Conservation (phyloP, 2,329 filamentous ascomycete genomes). For the Stenocarpella maydis region DNA sequence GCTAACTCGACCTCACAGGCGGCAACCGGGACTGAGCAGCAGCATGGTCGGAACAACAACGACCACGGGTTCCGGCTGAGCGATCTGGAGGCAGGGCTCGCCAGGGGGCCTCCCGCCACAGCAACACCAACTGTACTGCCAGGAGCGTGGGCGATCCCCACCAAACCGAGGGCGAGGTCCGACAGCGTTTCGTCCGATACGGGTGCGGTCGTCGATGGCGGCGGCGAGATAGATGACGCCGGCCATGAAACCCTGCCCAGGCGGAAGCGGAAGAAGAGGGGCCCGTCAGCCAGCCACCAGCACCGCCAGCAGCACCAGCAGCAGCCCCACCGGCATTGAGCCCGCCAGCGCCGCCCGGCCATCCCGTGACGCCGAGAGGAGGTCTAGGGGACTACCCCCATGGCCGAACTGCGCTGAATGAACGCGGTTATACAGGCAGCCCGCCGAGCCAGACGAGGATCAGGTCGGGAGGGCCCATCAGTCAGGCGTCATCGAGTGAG, state of each 20-base stretch:
- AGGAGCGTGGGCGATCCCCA: background rate
- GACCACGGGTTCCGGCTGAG: background rate
- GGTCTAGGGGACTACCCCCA: background rate
- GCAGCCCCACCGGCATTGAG: background rate
- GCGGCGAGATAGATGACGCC: background rate
- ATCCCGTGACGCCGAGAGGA: background rate
- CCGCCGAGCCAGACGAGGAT: background rate
- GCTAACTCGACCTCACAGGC: background rate
- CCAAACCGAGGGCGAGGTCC: constrained; percentile 13
- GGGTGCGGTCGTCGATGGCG: background rate
- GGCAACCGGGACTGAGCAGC: constrained; percentile 17
- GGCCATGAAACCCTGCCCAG: background rate
- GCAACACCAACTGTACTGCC: background rate
- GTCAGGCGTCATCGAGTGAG: background rate
- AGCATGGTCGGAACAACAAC: background rate
- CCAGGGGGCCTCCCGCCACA: background rate
- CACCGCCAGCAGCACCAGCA: background rate
- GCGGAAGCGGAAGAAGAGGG: background rate
- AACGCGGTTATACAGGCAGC: background rate
- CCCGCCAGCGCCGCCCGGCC: background rate
- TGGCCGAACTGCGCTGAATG: background rate
- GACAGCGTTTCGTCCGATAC: background rate
- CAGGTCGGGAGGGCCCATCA: background rate
- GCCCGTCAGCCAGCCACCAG: background rate
- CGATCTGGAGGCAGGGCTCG: constrained; percentile 22